These are phyloP conservation scores for Komagataella populi DNA, from an alignment of 805 yeast species.

Conservation along the genomic window DNA sequence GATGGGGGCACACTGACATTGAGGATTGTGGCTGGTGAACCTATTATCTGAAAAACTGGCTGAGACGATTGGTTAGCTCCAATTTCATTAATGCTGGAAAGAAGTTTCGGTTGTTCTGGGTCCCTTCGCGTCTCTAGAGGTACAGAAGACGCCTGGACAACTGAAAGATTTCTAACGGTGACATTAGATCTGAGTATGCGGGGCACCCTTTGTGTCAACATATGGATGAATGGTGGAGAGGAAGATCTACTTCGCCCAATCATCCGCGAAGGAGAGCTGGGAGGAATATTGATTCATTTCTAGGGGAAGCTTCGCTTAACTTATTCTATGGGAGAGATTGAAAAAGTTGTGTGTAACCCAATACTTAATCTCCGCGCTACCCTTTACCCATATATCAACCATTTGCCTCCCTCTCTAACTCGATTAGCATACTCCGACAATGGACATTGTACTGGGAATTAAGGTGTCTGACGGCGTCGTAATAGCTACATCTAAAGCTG, in stretches of 20 bases:
- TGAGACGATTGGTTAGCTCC: background rate
- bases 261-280: background rate
- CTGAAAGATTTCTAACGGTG: background rate
- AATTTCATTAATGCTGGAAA: background rate
- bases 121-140: background rate
- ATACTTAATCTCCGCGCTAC: background rate
- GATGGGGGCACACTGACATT: constrained; percentile 31
- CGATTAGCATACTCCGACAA: constrained; percentile 13
- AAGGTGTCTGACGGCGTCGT: constrained; percentile 70
- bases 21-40: background rate
- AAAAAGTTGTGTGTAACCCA: background rate
- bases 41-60: background rate
- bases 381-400: background rate
- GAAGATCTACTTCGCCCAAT: background rate
- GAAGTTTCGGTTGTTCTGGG: background rate
- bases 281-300: background rate
- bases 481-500: constrained; percentile 90
- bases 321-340: background rate
- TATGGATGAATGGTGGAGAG: background rate
- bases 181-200: background rate
- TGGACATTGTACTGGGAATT: constrained; percentile 90
- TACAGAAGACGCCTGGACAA: background rate
- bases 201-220: background rate
- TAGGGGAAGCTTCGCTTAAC: background rate
- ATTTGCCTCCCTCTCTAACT: background rate